These are phyloP conservation scores for Starmerella apis DNA, from an alignment of 805 yeast genomes.

Conservation along the genomic window DNA sequence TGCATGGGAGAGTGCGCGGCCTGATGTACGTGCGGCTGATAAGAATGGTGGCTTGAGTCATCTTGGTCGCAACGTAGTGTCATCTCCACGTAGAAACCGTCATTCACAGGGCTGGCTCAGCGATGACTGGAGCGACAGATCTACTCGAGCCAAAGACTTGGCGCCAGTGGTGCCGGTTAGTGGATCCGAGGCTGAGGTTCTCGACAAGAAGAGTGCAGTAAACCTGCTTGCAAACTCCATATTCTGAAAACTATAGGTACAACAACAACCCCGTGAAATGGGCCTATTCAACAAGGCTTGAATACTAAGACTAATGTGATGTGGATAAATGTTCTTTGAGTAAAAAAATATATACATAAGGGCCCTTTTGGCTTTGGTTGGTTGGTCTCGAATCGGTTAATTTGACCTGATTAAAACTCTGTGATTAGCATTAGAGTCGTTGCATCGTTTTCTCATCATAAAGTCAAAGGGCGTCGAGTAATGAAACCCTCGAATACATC, in stretches of 20 bases:
- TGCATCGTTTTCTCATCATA: too few relatives aligned
- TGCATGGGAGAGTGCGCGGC: conserved; percentile 53
- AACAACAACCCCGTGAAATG: too few relatives aligned
- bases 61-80: conserved; percentile 60
- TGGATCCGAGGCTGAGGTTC: conserved; percentile 31
- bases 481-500: too few relatives aligned
- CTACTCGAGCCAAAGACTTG: conserved; percentile 33
- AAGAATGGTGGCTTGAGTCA: conserved; percentile 70
- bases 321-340: not conserved
- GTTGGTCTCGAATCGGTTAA: too few relatives aligned
- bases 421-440: too few relatives aligned
- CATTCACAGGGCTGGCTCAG: conserved; percentile 43
- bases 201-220: conserved; percentile 82
- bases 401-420: not conserved
- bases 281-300: too few relatives aligned
- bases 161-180: conserved; percentile 4
- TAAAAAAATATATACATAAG: too few relatives aligned
- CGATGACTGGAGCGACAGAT: conserved; percentile 51
- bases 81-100: conserved; percentile 32
- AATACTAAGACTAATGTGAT: too few relatives aligned
- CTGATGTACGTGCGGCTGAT: conserved; percentile 66
- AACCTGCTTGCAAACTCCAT: conserved; percentile 53
- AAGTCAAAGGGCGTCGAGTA: too few relatives aligned
- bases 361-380: too few relatives aligned
- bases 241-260: not conserved